These are phyloP conservation scores for Falciphora oryzae DNA, from an alignment of 2,329 filamentous ascomycete genomes.

Conservation along the genomic window DNA sequence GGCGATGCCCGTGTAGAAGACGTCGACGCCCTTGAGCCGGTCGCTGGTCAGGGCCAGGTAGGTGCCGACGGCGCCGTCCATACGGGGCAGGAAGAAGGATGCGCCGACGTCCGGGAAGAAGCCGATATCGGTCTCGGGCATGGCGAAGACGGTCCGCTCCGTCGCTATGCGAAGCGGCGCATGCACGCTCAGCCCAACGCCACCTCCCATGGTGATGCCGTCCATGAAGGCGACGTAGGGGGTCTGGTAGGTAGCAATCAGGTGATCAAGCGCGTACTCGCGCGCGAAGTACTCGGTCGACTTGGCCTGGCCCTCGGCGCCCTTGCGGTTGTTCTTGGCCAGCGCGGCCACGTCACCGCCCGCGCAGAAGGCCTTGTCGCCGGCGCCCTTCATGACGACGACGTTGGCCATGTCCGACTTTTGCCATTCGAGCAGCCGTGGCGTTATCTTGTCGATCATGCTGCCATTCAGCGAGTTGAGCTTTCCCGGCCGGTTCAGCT, in stretches of 20 bases:
- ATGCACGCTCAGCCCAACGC: constrained; percentile 89
- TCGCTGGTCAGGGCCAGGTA: constrained; percentile 93
- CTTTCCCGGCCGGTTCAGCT: constrained; percentile 90
- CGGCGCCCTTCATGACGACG: constrained; percentile 84
- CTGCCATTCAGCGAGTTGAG: constrained; percentile 88
- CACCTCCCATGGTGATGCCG: constrained; percentile 96
- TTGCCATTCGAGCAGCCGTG: constrained; percentile 85
- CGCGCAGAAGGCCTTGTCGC: constrained; percentile 80
- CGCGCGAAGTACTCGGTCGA: constrained; percentile 85
- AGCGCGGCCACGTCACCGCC: constrained; percentile 85
- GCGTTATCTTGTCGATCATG: constrained; percentile 92
- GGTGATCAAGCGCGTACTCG: constrained; percentile 94
- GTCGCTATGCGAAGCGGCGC: constrained; percentile 96
- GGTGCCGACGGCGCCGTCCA: constrained; percentile 81
- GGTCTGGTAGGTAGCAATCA: constrained; percentile 89
- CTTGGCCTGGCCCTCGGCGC: constrained; percentile 62
- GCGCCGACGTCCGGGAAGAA: constrained; percentile 98
- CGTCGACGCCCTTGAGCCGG: constrained; percentile 73
- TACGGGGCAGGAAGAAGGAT: constrained; percentile 88
- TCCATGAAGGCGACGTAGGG: constrained; percentile 96
- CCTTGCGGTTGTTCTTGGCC: constrained; percentile 64
- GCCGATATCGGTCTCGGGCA: constrained; percentile 97
- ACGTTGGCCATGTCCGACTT: constrained; percentile 94
- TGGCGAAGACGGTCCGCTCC: constrained; percentile 91
- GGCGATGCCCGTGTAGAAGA: constrained; percentile 85